Percentiles rank a stretch among this genome's conserved stretches.
phyloP scores from a whole-genome alignment of 257 asterid species.

The Misopates orontium region DNA sequence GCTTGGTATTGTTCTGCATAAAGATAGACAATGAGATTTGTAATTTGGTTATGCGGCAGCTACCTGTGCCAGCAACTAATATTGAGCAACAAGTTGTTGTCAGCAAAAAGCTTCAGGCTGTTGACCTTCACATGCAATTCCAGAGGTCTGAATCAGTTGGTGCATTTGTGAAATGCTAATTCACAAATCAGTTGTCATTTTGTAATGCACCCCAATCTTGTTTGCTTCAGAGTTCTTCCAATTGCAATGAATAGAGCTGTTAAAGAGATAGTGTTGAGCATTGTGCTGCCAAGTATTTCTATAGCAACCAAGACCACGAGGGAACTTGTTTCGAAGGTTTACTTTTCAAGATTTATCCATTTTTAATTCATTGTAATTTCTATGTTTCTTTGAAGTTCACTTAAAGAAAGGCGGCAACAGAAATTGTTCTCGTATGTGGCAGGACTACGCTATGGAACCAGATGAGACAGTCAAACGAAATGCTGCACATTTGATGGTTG shows the following conservation, averaged over 20 bases:
- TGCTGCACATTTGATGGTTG: conserved; percentile 98
- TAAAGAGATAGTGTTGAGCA: conserved; percentile 82
- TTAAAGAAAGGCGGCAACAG: conserved; percentile 4
- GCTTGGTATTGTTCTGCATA: conserved; percentile 9
- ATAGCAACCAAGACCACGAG: conserved; percentile 97
- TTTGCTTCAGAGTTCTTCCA: conserved; percentile 80
- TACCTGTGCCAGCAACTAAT: conserved; percentile 69
- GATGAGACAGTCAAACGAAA: conserved; percentile 88
- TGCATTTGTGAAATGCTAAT: no score
- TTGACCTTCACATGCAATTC: conserved; percentile 73
- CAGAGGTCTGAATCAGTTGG: conserved; percentile 70
- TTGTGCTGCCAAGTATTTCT: conserved; percentile 92
- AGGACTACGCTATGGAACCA: conserved; percentile 97
- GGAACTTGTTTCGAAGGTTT: conserved; percentile 94
- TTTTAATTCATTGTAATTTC: neutral
- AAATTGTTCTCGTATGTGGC: conserved; percentile 25
- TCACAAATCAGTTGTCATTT: conserved; percentile 12
- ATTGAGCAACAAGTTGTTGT: conserved; percentile 89
- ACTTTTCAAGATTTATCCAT: neutral
- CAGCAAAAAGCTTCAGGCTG: conserved; percentile 68
- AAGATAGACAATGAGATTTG: conserved; percentile 17
- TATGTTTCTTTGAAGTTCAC: no score
- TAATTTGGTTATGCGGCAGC: conserved; percentile 44
- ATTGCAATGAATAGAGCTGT: conserved; percentile 92
- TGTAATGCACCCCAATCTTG: conserved; percentile 15